Evolutionary conservation across 495 filamentous ascomycete species (phyloP).

Genomic region (Astrocystis sublimbata): DNA sequence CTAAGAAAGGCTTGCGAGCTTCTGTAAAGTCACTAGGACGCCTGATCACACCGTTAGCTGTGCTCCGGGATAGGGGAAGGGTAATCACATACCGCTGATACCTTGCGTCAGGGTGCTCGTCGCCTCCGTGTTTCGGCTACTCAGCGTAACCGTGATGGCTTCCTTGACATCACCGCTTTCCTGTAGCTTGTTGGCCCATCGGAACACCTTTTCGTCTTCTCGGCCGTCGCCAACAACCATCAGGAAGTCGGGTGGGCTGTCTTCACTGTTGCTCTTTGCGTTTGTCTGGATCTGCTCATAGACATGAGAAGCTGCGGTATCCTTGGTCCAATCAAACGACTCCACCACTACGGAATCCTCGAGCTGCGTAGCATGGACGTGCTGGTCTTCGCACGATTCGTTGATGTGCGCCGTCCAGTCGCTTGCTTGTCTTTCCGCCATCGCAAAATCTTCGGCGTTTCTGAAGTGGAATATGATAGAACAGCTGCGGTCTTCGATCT

Average conservation of each 20-base stretch:
- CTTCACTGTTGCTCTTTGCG: constrained; percentile 38
- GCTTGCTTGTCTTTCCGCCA: constrained; percentile 72
- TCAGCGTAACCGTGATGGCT: constrained; percentile 80
- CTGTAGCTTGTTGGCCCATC: constrained; percentile 80
- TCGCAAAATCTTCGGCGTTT: constrained; percentile 70
- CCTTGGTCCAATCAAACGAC: constrained; percentile 77
- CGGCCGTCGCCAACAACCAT: constrained; percentile 85
- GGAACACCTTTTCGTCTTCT: constrained; percentile 89
- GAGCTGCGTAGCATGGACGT: constrained; percentile 79
- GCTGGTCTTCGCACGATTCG: constrained; percentile 78
- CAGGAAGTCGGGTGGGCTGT: constrained; percentile 71
- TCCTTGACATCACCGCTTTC: constrained; percentile 56
- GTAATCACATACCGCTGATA: constrained; percentile 69
- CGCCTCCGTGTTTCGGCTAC: constrained; percentile 83
- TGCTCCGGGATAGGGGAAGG: constrained; percentile 4
- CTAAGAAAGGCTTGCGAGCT: constrained; percentile 39
- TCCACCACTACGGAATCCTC: constrained; percentile 79
- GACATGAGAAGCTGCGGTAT: constrained; percentile 70
- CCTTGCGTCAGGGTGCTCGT: constrained; percentile 82
- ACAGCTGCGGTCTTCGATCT: constrained; percentile 83
- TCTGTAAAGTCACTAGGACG: constrained; percentile 50
- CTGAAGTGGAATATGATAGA: constrained; percentile 86
- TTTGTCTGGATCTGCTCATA: constrained; percentile 58
- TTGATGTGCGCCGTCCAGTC: constrained; percentile 93
- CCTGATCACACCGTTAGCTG: constrained; percentile 32